Evolutionary conservation across 345 rosid genomes (phyloP).

Genomic region (Dimocarpus longan): DNA sequence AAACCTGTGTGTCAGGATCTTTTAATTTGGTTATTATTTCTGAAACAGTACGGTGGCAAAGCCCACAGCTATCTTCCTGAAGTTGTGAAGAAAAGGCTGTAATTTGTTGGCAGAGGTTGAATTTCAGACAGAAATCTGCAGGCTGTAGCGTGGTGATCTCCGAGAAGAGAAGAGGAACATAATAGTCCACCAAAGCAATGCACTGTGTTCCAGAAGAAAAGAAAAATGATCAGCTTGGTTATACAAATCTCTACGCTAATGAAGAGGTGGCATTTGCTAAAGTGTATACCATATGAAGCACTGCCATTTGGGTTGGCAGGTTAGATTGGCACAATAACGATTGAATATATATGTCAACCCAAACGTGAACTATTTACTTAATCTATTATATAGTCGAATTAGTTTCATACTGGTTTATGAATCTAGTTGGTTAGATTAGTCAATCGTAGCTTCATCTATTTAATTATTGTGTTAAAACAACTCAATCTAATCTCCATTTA

Average conservation of each 20-base stretch:
- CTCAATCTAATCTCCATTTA: neutral
- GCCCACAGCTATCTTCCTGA: constrained; percentile 63
- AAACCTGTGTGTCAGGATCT: constrained; percentile 92
- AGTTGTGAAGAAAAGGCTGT: constrained; percentile 39
- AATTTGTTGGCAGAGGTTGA: constrained; percentile 61
- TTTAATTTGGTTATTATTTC: constrained; percentile 68
- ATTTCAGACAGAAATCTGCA: constrained; percentile 57
- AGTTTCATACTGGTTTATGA: neutral
- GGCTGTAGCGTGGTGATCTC: constrained; percentile 58
- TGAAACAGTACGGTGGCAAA: constrained; percentile 71
- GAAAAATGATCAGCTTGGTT: neutral
- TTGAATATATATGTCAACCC: neutral
- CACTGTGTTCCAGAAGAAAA: constrained; percentile 50
- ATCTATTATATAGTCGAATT: no score
- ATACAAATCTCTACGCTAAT: neutral
- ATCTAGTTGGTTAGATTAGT: neutral
- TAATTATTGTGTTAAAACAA: neutral
- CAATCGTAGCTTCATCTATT: neutral
- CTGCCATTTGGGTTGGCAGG: neutral
- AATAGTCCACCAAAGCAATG: constrained; percentile 71
- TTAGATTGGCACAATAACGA: neutral
- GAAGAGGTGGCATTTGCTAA: no score
- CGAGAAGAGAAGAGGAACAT: constrained; percentile 65
- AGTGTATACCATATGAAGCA: neutral
- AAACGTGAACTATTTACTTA: neutral